Evolutionary conservation across 2,329 filamentous ascomycete genomes (phyloP).

Genomic region (Clonostachys solani): DNA sequence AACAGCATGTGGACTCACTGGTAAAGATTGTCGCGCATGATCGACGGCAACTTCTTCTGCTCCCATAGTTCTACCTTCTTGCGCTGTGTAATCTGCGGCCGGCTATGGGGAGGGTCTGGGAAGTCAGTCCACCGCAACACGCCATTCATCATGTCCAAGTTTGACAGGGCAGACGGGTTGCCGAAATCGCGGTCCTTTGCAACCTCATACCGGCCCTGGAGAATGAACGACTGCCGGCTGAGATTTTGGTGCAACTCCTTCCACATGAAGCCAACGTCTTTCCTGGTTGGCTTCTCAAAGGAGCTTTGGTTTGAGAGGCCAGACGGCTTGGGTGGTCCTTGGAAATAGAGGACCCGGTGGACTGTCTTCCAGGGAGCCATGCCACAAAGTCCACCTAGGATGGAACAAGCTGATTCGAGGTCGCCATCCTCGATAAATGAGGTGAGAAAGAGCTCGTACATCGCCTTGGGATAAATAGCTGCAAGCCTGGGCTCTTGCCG

Average conservation of each 20-base stretch:
- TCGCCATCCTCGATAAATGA: constrained; percentile 46
- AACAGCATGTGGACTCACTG: constrained; percentile 27
- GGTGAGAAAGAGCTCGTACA: constrained; percentile 59
- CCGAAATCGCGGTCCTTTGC: constrained; percentile 25
- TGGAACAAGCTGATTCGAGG: constrained; percentile 40
- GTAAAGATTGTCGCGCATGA: constrained; percentile 49
- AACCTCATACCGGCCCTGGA: constrained; percentile 53
- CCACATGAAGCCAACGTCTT: constrained; percentile 38
- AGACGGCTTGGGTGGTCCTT: constrained; percentile 37
- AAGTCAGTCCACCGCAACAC: constrained; percentile 56
- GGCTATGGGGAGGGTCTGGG: constrained; percentile 48
- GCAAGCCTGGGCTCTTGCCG: not conserved
- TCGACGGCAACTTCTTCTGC: constrained; percentile 38
- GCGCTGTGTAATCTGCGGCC: constrained; percentile 43
- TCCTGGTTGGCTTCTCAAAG: constrained; percentile 30
- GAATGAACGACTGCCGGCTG: constrained; percentile 49
- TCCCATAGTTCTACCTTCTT: constrained; percentile 54
- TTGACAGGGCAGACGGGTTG: constrained; percentile 15
- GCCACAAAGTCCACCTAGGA: constrained; percentile 53
- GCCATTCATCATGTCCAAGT: constrained; percentile 38
- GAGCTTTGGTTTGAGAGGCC: constrained; percentile 38
- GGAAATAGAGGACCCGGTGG: constrained; percentile 49
- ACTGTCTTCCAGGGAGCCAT: constrained; percentile 47
- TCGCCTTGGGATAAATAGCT: constrained; percentile 15
- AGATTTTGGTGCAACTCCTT: constrained; percentile 50